Base-by-base conservation (phyloP, 441 rosid genomes). In the Euphorbia schlechtendalii region DNA sequence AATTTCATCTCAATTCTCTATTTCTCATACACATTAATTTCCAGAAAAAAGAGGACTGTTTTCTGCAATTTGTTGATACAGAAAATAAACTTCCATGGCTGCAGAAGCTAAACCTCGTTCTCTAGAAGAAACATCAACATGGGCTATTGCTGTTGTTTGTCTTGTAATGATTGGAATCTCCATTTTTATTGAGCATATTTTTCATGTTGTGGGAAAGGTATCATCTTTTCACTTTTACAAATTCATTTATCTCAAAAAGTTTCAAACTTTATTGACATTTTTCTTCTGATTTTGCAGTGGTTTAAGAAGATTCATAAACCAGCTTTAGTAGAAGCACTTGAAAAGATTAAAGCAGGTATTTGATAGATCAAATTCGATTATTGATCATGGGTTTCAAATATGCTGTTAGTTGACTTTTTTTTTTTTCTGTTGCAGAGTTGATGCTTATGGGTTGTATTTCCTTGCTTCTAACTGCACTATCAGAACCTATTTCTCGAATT, bases 391-490 rank as follows among this genome's bases (percentile, higher is more conserved):
- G 4, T 36, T 36, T 17, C 5, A 13, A 17, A n/a, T n/a, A n/a
- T n/a, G n/a, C n/a, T 9, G 36, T n/a, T 17, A 38, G 53, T 70
- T 48, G 24, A 36, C 27, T 6, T n/a, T 9, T 53, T 12, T 22
- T 8, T 22, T 32, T 41, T 10, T 1, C 4, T 32, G 28, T 46
- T 81, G 82, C 45, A 89, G 98, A 94, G 81, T 74, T 94, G 55
- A 87, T 94, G 99, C 81, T 94, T 25, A 54, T 94, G 85, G 99
- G 99, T 54, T 89, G 87, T 75, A 81, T 94, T 82, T 94, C 99
- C 7, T 76, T 94, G 59, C 80, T 94, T 54, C 82, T 94, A 5
- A 90, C 90, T 5, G 80, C 87, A 48, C 6, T 65, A 6, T 83
- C 83, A 83, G 66, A 24, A 13, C 58, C 69, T 20, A 82, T 94